Base-by-base conservation (phyloP, 176 grass and related monocot genomes). In the Saccharum spontaneum region DNA sequence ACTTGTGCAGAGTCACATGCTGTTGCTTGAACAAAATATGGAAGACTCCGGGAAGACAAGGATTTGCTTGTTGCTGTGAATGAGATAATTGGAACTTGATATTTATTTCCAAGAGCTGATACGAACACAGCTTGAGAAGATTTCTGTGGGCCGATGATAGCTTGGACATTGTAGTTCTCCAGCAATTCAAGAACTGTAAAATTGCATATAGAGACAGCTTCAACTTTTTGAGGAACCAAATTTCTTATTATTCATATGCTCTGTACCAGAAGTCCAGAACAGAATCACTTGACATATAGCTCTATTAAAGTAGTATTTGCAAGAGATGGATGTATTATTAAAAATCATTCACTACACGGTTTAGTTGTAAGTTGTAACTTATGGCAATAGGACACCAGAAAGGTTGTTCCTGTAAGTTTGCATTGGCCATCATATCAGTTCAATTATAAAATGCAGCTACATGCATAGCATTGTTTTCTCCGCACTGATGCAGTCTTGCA, bases 51-150 rank as follows among this genome's bases (percentile, higher is more conserved):
- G 12, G 81, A 84, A 9, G 67, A 63, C 37, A 92, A 60, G 28
- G 28, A 68, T 11, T 67, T 67, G 38, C 83, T 86, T 57, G 82
- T 86, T 78, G 86, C 82, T 11, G 86, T 79, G 79, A 86, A 92
- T 11, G 83, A 88, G 17, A 92, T 73, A 18, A 92, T 60, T 20
- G 90, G 86, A 16, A 92, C 87, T 3, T 86, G 90, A 22, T 22
- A 60, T 49, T 83, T 88, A 60, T 89, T 86, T 18, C 82, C 81
- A 1, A 69, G 36, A 76, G 82, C 48, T 14, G 89, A 84, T 17
- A 94, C 6, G 59, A 89, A 82, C 26, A 66, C 17, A 57, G 90
- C 82, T 71, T 92, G 78, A 15, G 87, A 91, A 14, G 92, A 94
- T 82, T 40, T 86, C 28, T 88, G 67, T 38, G 92, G 92, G 14